Base-by-base conservation (phyloP, 2,329 filamentous ascomycete species). In the Verticillium dahliae region DNA sequence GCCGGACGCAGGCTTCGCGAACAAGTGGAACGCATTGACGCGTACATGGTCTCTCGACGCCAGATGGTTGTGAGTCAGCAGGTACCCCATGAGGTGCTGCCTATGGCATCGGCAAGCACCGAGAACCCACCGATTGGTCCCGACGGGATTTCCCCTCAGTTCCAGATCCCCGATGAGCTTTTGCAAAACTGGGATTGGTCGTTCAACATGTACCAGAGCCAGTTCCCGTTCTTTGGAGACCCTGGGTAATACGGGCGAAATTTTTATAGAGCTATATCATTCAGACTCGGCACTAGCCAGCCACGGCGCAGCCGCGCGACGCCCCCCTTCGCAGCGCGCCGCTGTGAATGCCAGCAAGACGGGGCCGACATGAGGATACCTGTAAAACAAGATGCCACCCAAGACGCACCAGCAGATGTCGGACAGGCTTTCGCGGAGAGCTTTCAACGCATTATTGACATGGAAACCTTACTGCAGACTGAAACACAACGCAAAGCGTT, bases 11-110 rank as follows among this genome's bases (percentile, higher is more conserved):
- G 65, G 27, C 65, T 71, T 6, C 60, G 67, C 31, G 61, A 60
- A 35, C 64, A 67, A 57, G 68, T 70, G 13, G 62, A 61, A 11
- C 66, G 67, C 13, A 69, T 71, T 34, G 68, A 70, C 57, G 67
- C 67, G 60, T 68, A 67, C 57, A 67, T 69, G 67, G 45, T 52
- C 22, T 59, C 59, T 9, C 66, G 65, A 14, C 62, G 62, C 10
- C 63, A 65, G 37, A 57, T 57, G 55, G 38, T 22, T 14, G 45
- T n/a, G n/a, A n/a, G 7, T 3, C 45, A 52, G 18, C 39, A 7
- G 39, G 15, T 45, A 45, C n/a, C 39, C n/a, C 22, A 52, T 52
- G 45, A 52, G 4, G 45, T 22, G 18, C 45, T 52, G 18, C 45
- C 45, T 34, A 39, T 57, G 55, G 33, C 55, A 37, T 18, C 33